Evolutionary conservation across 2,329 filamentous ascomycete species (phyloP), one percentile per base, ranked within the genome.

Genomic region (Hypoxylon sp.): DNA sequence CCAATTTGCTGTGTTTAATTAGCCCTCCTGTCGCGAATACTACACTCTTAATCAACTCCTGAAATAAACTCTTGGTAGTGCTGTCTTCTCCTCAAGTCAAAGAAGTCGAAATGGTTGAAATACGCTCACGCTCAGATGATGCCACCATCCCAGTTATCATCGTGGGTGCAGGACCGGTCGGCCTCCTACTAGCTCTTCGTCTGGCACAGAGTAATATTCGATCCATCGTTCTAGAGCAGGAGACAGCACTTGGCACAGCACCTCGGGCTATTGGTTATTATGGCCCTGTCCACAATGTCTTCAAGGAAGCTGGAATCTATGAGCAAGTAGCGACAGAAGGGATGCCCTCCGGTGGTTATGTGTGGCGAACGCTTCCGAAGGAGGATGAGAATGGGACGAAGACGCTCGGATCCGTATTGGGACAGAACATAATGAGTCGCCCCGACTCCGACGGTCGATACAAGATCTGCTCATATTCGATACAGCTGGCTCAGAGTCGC

Each of bases 401-500:
- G 29, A 30, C 35, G 8, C 23, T 51, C 1, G 48, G 48, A 7
- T 31, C 32, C 11, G 29, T 51, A 6, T 20, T 51, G n/a, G 41
- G 48, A 13, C 13, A 27, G 16, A 51, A 51, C n/a, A 30, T 27
- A 17, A 51, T 51, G 48, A 34, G 48, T 16, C 29, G 35, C 8
- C 27, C 48, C 4, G 48, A 42, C 11, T 42, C 48, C 7, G 40
- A 51, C 3, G 40, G 48, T 1, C 35, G 25, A 21, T 51, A 45
- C 19, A 34, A 32, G 27, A 36, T 35, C 3, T 42, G 48, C 20
- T 35, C 15, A 13, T 51, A 51, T 19, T 51, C 48, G 1, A 51
- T 51, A 20, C 48, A 51, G 15, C 35, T 51, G n/a, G 48, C 48
- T 19, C 48, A 51, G n/a, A 44, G 40, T 17, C 48, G 48, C 17